phyloP scores from a whole-genome alignment of 768 basidiomycete genomes.

The Mycena venus region DNA sequence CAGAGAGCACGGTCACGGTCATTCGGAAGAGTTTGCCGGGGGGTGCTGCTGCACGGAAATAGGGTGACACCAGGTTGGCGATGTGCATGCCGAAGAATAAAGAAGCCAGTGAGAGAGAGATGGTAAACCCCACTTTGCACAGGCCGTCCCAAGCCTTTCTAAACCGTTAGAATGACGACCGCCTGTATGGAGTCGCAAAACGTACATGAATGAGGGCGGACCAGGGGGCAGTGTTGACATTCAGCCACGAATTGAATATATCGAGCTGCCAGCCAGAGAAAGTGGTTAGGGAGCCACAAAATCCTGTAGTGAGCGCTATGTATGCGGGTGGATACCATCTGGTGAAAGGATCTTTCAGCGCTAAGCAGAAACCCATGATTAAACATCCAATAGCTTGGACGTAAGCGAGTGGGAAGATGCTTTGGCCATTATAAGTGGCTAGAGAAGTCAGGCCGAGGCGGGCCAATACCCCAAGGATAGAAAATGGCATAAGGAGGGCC shows the following conservation, averaged over 20 bases:
- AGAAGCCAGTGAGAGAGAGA: constrained; percentile 82
- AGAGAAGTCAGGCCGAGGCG: constrained; percentile 85
- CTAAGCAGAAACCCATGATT: constrained; percentile 88
- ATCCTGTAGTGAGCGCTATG: constrained; percentile 92
- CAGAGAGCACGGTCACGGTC: constrained; percentile 64
- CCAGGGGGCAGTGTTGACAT: constrained; percentile 67
- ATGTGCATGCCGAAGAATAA: constrained; percentile 81
- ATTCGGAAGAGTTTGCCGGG: constrained; percentile 63
- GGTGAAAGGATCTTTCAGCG: constrained; percentile 80
- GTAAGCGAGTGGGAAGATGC: constrained; percentile 88
- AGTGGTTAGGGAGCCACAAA: constrained; percentile 96
- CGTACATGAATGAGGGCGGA: constrained; percentile 82
- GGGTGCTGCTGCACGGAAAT: constrained; percentile 56
- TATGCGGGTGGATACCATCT: constrained; percentile 91
- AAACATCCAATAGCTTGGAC: constrained; percentile 92
- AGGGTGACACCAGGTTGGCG: constrained; percentile 56
- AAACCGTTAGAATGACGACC: constrained; percentile 21
- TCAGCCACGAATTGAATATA: constrained; percentile 88
- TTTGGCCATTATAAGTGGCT: constrained; percentile 76
- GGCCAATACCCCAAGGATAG: constrained; percentile 87
- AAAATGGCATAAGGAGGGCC: constrained; percentile 80
- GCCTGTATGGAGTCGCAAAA: constrained; percentile 47
- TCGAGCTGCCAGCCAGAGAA: constrained; percentile 97
- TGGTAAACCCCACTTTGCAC: constrained; percentile 83
- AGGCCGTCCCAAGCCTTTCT: constrained; percentile 89